phyloP scores from a whole-genome alignment of 1,139 yeast genomes.

The Chernovozyma sophiae-reginae region DNA sequence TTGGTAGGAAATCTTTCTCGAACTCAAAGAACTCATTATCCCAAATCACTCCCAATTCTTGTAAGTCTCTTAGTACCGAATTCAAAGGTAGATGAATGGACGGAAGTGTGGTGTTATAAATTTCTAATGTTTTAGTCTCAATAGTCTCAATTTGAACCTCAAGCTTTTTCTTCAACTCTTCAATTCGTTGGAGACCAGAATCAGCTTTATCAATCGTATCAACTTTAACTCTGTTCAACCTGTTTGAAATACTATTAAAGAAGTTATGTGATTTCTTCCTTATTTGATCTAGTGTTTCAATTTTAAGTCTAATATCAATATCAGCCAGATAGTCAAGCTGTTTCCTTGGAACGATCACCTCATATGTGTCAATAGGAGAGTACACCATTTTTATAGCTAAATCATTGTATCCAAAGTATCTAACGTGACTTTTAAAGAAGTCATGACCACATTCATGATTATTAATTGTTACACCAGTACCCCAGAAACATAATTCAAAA shows the following conservation, averaged over 20 bases:
- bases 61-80: constrained; percentile 63
- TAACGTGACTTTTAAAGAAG: constrained; percentile 72
- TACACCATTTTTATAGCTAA: constrained; percentile 78
- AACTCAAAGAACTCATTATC: constrained; percentile 81
- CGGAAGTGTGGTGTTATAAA: constrained; percentile 56
- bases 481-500: constrained; percentile 83
- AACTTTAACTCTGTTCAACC: constrained; percentile 75
- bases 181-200: constrained; percentile 59
- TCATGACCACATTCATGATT: constrained; percentile 61
- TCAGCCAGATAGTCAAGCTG: constrained; percentile 71
- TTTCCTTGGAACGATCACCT: constrained; percentile 73
- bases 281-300: constrained; percentile 57
- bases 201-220: constrained; percentile 74
- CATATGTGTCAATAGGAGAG: constrained; percentile 68
- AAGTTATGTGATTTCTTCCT: constrained; percentile 52
- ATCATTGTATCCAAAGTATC: constrained; percentile 82
- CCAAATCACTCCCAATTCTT: constrained; percentile 84
- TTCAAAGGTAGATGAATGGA: constrained; percentile 71
- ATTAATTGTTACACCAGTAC: constrained; percentile 42
- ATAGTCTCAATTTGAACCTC: constrained; percentile 49
- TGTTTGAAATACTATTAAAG: constrained; percentile 67
- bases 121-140: constrained; percentile 41
- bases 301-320: constrained; percentile 64
- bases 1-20: constrained; percentile 74
- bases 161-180: constrained; percentile 53